These are phyloP conservation scores for Blattamonas nauphoetae DNA, from an alignment of 78 protist genomes.

Conservation along the genomic window DNA sequence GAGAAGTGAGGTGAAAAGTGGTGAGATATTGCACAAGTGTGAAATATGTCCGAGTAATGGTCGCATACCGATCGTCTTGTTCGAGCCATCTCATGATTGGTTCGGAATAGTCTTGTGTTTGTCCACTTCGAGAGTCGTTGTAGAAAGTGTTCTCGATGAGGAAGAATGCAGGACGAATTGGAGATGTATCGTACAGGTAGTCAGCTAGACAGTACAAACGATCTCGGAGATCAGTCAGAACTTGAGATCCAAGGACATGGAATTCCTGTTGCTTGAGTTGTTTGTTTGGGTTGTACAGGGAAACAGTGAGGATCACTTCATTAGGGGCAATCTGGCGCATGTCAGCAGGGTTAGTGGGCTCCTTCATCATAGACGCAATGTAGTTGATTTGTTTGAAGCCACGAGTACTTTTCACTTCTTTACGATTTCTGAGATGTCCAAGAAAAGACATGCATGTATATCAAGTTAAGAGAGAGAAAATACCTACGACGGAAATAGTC, in stretches of 20 bases:
- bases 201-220: slow-evolving; percentile 3
- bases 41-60: too few species aligned
- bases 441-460: too few species aligned
- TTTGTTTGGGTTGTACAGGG: not conserved
- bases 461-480: too few species aligned
- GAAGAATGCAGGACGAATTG: not conserved
- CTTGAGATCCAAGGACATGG: not conserved
- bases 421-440: too few species aligned
- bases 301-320: not conserved
- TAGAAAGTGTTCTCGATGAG: not conserved
- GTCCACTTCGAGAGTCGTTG: not conserved
- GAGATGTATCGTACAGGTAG: not conserved
- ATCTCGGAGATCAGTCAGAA: not conserved
- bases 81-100: not conserved
- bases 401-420: too few species aligned
- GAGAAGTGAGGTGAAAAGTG: not conserved
- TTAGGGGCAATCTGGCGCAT: not conserved
- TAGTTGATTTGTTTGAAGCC: not conserved
- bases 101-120: not conserved
- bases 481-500: too few species aligned
- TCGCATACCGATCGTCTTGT: not conserved
- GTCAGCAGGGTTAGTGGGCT: not conserved
- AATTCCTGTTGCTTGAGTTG: not conserved
- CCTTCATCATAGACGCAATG: slow-evolving; percentile 12
- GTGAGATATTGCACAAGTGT: too few species aligned